Evolutionary conservation across 2,329 filamentous ascomycete species (phyloP), one percentile per base, ranked within the genome.

Genomic region (Albifimbria verrucaria): DNA sequence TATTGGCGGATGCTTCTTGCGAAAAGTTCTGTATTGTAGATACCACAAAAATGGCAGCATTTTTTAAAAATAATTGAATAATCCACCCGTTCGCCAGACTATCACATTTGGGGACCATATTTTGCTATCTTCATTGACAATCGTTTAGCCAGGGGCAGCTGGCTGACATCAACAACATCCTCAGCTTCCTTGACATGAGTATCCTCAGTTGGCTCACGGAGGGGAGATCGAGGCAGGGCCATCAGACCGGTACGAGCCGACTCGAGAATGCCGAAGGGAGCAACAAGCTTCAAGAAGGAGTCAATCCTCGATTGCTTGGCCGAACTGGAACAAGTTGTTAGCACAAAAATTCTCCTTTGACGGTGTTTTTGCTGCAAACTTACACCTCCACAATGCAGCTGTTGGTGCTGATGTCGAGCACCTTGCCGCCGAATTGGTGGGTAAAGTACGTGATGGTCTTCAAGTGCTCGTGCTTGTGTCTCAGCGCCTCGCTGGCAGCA

Each of bases 361-460:
- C 9, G 46, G 24, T 10, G 25, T 39, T 24, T 12, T 41, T 26
- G 20, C 4, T 39, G 2, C 22, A 12, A 25, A 82, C 89, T 82
- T 82, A 93, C 90, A 99, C 74, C 75, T 99, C 94, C 55, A 99
- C 92, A 71, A 97, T 97, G 75, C 94, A 97, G 77, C 95, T 97
- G 75, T 90, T 97, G 50, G 90, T 97, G 79, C 92, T 96, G 65
- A 99, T 97, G 72, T 99, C 94, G 64, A 99, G 74, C 23, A 99
- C 90, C 77, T 99, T 99, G 59, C 94, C 94, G 53, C 92, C 92
- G 65, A 99, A 99, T 68, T 99, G 94, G 76, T 99, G 94, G 18
- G 93, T 88, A 68, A 99, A 86, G 73, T 96, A 94, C 52, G 94
- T 99, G 66, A 99, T 96, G 53, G 89, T 92, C 77, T 93, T 90